Conservation (phyloP, 2,329 filamentous ascomycete genomes). For the Didymella pomorum region DNA sequence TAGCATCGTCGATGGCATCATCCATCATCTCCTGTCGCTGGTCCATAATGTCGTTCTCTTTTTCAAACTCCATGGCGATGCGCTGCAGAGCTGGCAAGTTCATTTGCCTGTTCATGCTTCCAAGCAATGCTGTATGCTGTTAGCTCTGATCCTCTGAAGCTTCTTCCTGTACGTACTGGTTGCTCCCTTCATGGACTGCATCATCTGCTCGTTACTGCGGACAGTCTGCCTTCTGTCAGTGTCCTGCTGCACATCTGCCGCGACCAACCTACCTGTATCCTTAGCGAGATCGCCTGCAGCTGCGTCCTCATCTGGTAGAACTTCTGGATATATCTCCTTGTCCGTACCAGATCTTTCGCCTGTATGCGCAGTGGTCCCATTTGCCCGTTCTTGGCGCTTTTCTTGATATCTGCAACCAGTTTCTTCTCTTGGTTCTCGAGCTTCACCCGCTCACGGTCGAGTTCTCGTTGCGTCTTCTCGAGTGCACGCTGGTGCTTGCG, state of each 20-base stretch:
- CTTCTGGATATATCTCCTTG: constrained; percentile 93
- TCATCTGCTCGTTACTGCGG: constrained; percentile 99
- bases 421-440: constrained; percentile 99
- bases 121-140: constrained; percentile 69
- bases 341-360: constrained; percentile 94
- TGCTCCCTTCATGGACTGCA: constrained; percentile 99
- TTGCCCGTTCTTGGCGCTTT: constrained; percentile 96
- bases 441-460: constrained; percentile 94
- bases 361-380: constrained; percentile 99
- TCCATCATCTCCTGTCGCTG: constrained; percentile 99
- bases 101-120: constrained; percentile 98
- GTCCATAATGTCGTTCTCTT: constrained; percentile 99
- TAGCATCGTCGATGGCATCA: constrained; percentile 96
- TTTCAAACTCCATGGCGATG: constrained; percentile 99
- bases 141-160: constrained; percentile 13
- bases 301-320: constrained; percentile 99
- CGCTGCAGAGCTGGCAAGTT: constrained; percentile 93
- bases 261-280: constrained; percentile 77
- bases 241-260: not conserved
- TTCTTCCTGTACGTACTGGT: constrained; percentile 59
- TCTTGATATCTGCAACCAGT: constrained; percentile 93
- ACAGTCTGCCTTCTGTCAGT: constrained; percentile 72
- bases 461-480: constrained; percentile 95
- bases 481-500: constrained; percentile 95
- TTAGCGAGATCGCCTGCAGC: constrained; percentile 91